Percentiles rank a stretch among this genome's conserved stretches.
Evolutionary conservation across 768 basidiomycete genomes (phyloP).

Genomic region (Hemileccinum rubropunctum): DNA sequence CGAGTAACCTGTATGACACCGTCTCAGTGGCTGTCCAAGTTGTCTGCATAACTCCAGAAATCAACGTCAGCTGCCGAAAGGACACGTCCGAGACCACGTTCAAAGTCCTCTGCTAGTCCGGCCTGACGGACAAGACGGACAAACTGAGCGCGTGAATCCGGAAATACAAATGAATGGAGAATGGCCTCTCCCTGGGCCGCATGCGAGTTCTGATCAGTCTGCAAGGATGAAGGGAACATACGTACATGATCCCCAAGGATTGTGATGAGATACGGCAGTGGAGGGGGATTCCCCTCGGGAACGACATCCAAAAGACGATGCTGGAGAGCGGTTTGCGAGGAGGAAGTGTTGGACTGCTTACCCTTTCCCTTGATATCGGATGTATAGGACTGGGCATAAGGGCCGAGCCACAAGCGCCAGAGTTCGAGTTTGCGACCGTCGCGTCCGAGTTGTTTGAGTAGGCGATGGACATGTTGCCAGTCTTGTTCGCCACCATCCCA

Average conservation of each 20-base stretch:
- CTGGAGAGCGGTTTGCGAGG: constrained; percentile 6
- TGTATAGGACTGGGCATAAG: constrained; percentile 22
- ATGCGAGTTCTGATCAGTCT: constrained; percentile 10
- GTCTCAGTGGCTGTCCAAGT: constrained; percentile 1
- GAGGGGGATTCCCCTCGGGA: constrained; percentile 19
- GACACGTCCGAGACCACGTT: constrained; percentile 19
- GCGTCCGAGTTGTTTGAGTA: constrained; percentile 52
- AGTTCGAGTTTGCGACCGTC: constrained; percentile 77
- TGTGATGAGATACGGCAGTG: constrained; percentile 43
- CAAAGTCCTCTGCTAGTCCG: constrained; percentile 38
- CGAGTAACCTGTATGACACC: too few species aligned
- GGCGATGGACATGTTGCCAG: constrained; percentile 54
- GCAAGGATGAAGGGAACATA: constrained; percentile 9
- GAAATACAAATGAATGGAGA: constrained; percentile 62
- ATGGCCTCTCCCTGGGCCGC: constrained; percentile 50
- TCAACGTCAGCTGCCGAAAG: constrained; percentile 45
- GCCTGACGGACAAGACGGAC: constrained; percentile 50
- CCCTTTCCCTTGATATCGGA: constrained; percentile 34
- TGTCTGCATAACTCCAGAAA: constrained; percentile 64
- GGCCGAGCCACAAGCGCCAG: constrained; percentile 70
- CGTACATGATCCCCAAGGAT: constrained; percentile 63
- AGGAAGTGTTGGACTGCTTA: constrained; percentile 40
- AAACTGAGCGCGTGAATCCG: constrained; percentile 71
- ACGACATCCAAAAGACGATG: constrained; percentile 9
- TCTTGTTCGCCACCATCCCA: constrained; percentile 61